Conservation (phyloP, 2,329 filamentous ascomycete species). For the Colletotrichum aenigma region DNA sequence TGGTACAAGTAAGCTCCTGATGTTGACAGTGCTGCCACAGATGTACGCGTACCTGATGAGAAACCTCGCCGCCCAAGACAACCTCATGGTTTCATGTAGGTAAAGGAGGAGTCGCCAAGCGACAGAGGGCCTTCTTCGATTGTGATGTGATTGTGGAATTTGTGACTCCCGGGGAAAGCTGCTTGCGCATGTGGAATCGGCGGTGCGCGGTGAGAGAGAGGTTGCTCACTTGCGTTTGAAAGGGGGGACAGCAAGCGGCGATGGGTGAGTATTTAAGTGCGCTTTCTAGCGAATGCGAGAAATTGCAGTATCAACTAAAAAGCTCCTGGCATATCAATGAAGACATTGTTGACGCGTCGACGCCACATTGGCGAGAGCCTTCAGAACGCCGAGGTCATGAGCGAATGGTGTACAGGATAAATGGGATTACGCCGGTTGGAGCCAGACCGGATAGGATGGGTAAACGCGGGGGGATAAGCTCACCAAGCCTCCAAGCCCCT, state of each 20-base stretch:
- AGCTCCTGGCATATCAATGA: not conserved
- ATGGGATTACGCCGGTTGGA: not conserved
- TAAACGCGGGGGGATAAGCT: not conserved
- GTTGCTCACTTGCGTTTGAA: not conserved
- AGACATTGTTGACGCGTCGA: not conserved
- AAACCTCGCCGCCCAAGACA: not conserved
- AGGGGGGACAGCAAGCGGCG: not conserved
- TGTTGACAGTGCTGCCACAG: not conserved
- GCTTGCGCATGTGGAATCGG: not conserved
- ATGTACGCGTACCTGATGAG: not conserved
- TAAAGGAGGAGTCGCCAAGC: not conserved
- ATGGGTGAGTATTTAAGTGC: not conserved
- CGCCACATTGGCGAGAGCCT: not conserved
- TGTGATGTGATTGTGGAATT: not conserved
- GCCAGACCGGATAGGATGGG: not conserved
- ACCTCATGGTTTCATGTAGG: not conserved
- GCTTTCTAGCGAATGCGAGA: not conserved
- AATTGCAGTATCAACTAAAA: not conserved
- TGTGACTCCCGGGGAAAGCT: not conserved
- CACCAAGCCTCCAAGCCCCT: not conserved
- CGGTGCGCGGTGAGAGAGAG: not conserved
- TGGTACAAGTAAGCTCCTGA: not conserved
- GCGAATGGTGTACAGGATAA: not conserved
- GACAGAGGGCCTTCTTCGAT: not conserved
- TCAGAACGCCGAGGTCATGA: not conserved